Evolutionary conservation across 2,329 filamentous ascomycete species (phyloP), one percentile per base, ranked within the genome.

Genomic region (Fusarium duplospermum): DNA sequence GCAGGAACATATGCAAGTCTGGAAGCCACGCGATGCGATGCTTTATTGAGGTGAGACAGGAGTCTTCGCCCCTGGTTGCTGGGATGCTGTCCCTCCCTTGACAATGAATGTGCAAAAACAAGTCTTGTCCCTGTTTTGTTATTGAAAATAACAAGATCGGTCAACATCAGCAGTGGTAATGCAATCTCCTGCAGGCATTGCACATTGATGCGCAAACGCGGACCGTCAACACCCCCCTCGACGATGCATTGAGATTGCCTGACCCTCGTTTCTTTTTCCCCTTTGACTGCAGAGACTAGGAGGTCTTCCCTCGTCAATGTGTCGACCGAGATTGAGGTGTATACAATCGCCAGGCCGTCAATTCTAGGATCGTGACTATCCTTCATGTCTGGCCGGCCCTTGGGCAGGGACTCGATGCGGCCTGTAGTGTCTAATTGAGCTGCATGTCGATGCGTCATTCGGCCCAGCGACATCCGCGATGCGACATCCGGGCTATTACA

Each of bases 81-180:
- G 64, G 50, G 71, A 27, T 18, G 27, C 29, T 40, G 20, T 33
- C 22, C 31, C 58, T 60, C 52, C 59, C 50, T 27, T 22, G 52
- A 27, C 24, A 40, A 47, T 62, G 31, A 13, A 52, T 27, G 24
- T 52, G 24, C 18, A 29, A 29, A n/a, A 52, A 29, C 9, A 29
- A 52, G 47, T 54, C 71, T 59, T 74, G 62, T 22, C 58, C 72
- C 52, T 52, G 35, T 18, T 60, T 24, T 38, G 20, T 9, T 29
- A 38, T 62, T 47, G 31, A 72, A 45, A 65, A 74, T 58, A 74
- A 74, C 65, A 74, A 64, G 6, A 50, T 11, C 7, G 54, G 45
- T 56, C 59, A 69, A 62, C 62, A 69, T 36, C 24, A 60, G 31
- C 47, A 62, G 42, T 45, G 31, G 18, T 6, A 33, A 42, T 68